Percentiles rank a stretch among this genome's conserved stretches.
These are phyloP conservation scores for Mycocentrospora acerina DNA, from an alignment of 2,329 filamentous ascomycete genomes.

Conservation along the genomic window DNA sequence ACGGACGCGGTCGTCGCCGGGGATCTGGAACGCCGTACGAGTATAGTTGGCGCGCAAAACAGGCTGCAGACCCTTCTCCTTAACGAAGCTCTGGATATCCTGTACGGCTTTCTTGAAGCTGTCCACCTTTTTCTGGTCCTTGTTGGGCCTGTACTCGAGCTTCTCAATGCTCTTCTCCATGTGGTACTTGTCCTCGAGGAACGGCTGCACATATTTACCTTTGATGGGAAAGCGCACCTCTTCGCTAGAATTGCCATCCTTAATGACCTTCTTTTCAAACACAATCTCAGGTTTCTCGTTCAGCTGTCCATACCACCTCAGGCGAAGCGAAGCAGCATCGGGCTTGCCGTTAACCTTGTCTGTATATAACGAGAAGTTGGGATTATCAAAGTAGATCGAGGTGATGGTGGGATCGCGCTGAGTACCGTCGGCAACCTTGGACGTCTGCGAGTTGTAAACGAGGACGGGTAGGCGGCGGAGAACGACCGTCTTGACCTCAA, in stretches of 20 bases:
- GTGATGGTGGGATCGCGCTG: slow-evolving; percentile 86
- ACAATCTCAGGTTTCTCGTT: slow-evolving; percentile 75
- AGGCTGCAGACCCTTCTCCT: slow-evolving; percentile 75
- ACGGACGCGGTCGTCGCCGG: slow-evolving; percentile 83
- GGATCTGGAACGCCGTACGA: slow-evolving; percentile 94
- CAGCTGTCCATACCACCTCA: slow-evolving; percentile 91
- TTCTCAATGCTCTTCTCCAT: slow-evolving; percentile 90
- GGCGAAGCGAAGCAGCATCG: slow-evolving; percentile 77
- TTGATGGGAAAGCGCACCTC: slow-evolving; percentile 85
- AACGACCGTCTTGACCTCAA: slow-evolving; percentile 96
- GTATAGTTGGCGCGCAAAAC: slow-evolving; percentile 90
- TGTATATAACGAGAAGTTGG: slow-evolving; percentile 80
- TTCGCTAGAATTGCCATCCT: slow-evolving; percentile 72
- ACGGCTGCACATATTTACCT: slow-evolving; percentile 87
- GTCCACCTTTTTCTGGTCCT: slow-evolving; percentile 65
- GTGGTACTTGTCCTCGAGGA: slow-evolving; percentile 82
- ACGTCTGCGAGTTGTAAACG: slow-evolving; percentile 85
- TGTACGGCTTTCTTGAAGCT: slow-evolving; percentile 71
- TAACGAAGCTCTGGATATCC: slow-evolving; percentile 78
- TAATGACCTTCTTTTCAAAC: slow-evolving; percentile 86
- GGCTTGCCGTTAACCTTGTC: slow-evolving; percentile 77
- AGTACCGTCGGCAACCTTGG: slow-evolving; percentile 76
- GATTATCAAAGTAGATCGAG: slow-evolving; percentile 93
- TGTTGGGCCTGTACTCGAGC: slow-evolving; percentile 74
- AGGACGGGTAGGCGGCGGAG: slow-evolving; percentile 86